Evolutionary conservation across 2,329 filamentous ascomycete genomes (phyloP).

Genomic region (Byssochlamys sp.): DNA sequence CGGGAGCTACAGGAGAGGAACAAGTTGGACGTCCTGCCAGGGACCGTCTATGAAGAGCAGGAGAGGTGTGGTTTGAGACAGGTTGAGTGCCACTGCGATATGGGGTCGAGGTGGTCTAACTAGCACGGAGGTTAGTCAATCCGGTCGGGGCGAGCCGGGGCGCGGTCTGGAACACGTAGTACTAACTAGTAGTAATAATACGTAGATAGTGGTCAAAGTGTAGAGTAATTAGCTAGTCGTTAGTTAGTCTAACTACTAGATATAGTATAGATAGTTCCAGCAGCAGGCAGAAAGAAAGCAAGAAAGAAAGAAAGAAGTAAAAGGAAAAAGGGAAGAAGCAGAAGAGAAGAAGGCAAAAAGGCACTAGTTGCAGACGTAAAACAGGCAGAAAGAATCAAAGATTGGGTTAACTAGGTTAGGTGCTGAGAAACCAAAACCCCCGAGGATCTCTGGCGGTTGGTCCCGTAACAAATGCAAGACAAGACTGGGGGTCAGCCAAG

Average conservation of each 20-base stretch:
- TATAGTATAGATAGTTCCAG: too few species aligned
- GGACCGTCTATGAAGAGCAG: slow-evolving; percentile 23
- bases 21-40: slow-evolving; percentile 2
- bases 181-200: background rate
- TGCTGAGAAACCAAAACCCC: background rate
- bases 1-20: background rate
- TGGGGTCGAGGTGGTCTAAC: background rate
- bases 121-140: background rate
- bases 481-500: background rate
- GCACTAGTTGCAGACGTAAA: background rate
- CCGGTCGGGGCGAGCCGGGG: background rate
- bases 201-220: too few species aligned
- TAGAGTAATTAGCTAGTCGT: too few species aligned
- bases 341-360: too few species aligned
- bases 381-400: background rate
- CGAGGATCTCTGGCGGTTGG: background rate
- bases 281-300: background rate
- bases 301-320: background rate
- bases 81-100: slow-evolving; percentile 9
- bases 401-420: background rate
- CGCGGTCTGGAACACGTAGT: background rate
- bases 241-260: too few species aligned
- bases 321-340: background rate
- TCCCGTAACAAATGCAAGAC: background rate
- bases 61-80: slow-evolving; percentile 15